phyloP scores from a whole-genome alignment of 1,284 basidiomycete species.

The Neolentinus lepideus region DNA sequence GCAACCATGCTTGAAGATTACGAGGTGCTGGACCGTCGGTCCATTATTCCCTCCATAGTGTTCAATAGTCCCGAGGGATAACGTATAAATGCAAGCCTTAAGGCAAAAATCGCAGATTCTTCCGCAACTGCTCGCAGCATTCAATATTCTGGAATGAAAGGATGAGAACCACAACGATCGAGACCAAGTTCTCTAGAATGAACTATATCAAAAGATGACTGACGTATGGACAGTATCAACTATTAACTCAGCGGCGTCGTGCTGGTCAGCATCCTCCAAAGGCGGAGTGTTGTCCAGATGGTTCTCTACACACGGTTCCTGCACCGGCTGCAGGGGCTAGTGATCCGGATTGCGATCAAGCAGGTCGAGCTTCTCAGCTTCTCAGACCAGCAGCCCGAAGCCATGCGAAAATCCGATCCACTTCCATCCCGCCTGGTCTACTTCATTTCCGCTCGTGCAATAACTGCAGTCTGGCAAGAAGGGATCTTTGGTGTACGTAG shows the following conservation, averaged over 20 bases:
- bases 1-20: not conserved
- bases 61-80: not conserved
- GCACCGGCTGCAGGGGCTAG: conserved; percentile 5
- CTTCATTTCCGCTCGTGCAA: too few species aligned
- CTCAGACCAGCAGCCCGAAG: not conserved
- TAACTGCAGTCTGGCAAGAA: too few species aligned
- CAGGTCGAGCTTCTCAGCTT: not conserved
- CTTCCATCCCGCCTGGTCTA: not conserved
- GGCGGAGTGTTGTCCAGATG: not conserved
- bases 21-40: not conserved
- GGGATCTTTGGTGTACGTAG: not conserved
- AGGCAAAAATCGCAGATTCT: too few species aligned
- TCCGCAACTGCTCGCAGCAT: not conserved
- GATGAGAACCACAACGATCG: not conserved
- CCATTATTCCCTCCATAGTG: not conserved
- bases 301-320: not conserved
- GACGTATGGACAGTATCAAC: too few species aligned
- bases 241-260: not conserved
- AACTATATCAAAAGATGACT: too few species aligned
- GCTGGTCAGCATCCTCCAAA: not conserved
- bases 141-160: not conserved
- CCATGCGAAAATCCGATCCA: not conserved
- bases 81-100: not conserved
- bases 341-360: not conserved
- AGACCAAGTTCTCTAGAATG: not conserved